phyloP scores from a whole-genome alignment of 768 basidiomycete species.

The Phylloporus arenicola region DNA sequence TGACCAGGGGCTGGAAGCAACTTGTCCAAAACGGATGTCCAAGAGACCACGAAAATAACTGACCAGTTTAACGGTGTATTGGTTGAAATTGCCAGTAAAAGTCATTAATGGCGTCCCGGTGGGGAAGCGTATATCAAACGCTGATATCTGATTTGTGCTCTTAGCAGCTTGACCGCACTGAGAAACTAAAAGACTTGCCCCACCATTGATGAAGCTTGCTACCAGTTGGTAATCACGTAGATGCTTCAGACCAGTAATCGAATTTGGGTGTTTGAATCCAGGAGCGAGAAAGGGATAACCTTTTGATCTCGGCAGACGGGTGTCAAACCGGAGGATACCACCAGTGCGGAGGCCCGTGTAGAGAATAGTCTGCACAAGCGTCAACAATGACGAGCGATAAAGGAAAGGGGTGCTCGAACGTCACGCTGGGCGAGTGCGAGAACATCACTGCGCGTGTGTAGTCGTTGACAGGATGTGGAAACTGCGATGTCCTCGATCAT shows the following conservation, averaged over 20 bases:
- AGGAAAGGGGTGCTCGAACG: conserved; percentile 29
- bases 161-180: neutral
- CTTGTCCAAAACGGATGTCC: neutral
- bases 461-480: conserved; percentile 29
- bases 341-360: conserved; percentile 62
- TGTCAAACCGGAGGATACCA: conserved; percentile 52
- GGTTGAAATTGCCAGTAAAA: conserved; percentile 57
- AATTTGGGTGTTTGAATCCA: conserved; percentile 33
- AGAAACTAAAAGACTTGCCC: conserved; percentile 36
- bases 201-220: conserved; percentile 53
- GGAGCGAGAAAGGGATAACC: conserved; percentile 38
- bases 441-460: conserved; percentile 58
- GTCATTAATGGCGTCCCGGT: conserved; percentile 39
- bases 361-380: conserved; percentile 38
- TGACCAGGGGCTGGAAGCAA: conserved; percentile 48
- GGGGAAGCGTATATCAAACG: conserved; percentile 59
- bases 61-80: conserved; percentile 48
- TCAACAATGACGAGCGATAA: neutral
- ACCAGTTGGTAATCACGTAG: conserved; percentile 50
- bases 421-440: conserved; percentile 52
- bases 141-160: conserved; percentile 42
- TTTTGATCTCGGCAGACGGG: conserved; percentile 36
- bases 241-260: conserved; percentile 50
- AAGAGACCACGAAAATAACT: conserved; percentile 16
- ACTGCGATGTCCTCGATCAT: conserved; percentile 47